phyloP scores from a whole-genome alignment of 2,329 filamentous ascomycete species.

The Apiospora saccharicola region DNA sequence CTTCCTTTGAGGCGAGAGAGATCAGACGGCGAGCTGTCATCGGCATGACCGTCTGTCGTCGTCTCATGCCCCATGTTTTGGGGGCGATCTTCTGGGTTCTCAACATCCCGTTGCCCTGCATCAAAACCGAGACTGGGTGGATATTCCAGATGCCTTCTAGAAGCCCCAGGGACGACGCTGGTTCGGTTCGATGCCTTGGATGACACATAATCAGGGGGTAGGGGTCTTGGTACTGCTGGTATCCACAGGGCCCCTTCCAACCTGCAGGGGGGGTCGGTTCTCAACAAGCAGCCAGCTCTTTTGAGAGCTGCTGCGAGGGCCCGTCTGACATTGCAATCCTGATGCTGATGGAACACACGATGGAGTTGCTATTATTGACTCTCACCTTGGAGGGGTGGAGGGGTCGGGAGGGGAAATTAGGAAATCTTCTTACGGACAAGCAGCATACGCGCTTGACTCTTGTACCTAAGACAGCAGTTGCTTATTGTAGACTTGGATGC shows the following conservation, averaged over 20 bases:
- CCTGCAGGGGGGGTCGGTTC: background rate
- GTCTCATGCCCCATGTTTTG: background rate
- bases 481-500: background rate
- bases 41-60: conserved; percentile 4
- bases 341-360: background rate
- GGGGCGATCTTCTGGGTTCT: background rate
- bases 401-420: background rate
- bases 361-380: conserved; percentile 12
- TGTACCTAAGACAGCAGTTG: background rate
- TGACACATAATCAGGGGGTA: background rate
- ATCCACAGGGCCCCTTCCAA: background rate
- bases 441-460: background rate
- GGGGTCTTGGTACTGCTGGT: too few relatives aligned
- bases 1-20: background rate
- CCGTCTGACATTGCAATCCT: background rate
- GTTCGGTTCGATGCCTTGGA: conserved; percentile 14
- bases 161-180: conserved; percentile 6
- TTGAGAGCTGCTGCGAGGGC: background rate
- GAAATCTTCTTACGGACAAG: background rate
- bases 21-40: conserved; percentile 10
- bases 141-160: conserved; percentile 6
- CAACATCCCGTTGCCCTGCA: background rate
- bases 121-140: background rate
- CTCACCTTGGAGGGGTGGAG: background rate
- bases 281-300: background rate